phyloP scores from a whole-genome alignment of 495 filamentous ascomycete genomes.

The Penicillium pulvis region DNA sequence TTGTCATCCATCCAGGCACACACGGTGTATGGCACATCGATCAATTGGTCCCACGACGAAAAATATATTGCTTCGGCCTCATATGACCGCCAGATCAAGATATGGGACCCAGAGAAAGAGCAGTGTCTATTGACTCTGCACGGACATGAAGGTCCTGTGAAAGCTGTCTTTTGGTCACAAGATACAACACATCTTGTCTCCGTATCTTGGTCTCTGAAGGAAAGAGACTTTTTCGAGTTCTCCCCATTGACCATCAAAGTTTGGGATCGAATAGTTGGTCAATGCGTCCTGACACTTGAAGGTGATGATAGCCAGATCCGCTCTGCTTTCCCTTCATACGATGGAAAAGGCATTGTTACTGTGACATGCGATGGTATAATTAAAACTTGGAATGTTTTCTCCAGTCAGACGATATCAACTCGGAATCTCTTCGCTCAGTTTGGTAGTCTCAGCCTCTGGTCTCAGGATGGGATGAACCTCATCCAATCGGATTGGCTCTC shows the following conservation, averaged over 20 bases:
- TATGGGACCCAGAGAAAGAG: neutral
- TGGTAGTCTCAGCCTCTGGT: neutral
- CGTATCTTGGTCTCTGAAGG: neutral
- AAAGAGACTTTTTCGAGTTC: neutral
- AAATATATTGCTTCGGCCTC: neutral
- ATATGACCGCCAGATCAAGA: neutral
- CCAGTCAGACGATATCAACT: neutral
- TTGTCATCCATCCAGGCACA: neutral
- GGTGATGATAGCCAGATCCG: neutral
- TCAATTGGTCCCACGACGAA: neutral
- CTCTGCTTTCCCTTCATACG: neutral
- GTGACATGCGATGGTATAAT: neutral
- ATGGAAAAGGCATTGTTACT: neutral
- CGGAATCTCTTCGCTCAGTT: neutral
- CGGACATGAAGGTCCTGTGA: neutral
- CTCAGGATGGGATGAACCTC: neutral
- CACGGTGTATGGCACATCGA: neutral
- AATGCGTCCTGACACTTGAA: neutral
- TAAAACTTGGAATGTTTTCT: neutral
- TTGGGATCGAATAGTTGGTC: neutral
- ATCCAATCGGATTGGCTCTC: neutral
- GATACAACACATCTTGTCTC: neutral
- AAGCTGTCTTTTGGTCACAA: neutral
- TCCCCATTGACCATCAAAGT: neutral
- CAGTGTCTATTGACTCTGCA: neutral